Evolutionary conservation across 129 eudicot genomes (phyloP), one percentile per base, ranked within the genome.

Genomic region (Flaveria ramosissima): DNA sequence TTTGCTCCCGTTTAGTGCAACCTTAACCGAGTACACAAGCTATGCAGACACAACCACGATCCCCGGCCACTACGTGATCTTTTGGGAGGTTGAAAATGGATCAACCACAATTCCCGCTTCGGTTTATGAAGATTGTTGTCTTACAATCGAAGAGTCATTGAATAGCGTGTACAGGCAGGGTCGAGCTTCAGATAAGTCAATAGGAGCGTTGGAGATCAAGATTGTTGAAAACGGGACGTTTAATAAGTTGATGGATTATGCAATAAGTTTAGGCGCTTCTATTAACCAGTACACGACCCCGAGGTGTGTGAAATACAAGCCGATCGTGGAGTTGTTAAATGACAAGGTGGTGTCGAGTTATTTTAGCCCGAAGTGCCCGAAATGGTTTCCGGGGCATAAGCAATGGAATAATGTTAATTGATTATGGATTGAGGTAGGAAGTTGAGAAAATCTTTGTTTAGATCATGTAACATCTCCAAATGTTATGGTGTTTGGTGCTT

Each of bases 221-320:
- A 61, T 85, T 17, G 89, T 88, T 19, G 86, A 82, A 53, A 80
- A 21, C 11, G 91, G 95, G 14, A 86, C 95, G 41, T 89, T 89
- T 76, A 91, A 89, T 77, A 88, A 82, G 83, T 76, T 89, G 11
- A 89, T 89, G 95, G 95, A 89, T 63, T 82, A 80, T 23, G 88
- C 91, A 0, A 70, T 89, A 27, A 82, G 84, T 41, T 77, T 75
- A 57, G 95, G 95, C 2, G 91, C 91, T 8, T 89, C 95, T 0
- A 85, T 89, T 21, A 86, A 86, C 57, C 91, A 89, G 73, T 89
- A 89, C 71, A 89, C 86, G 85, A 78, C 90, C 12, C 95, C 95
- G 1, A 81, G 95, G 74, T 89, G 95, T 53, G 88, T 89, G 19
- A 86, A 83, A 45, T 86, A 52, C 39, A 80, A 61, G 32, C 87